Base-by-base conservation (phyloP, 495 filamentous ascomycete genomes). In the Hypoxylon subgilvum region DNA sequence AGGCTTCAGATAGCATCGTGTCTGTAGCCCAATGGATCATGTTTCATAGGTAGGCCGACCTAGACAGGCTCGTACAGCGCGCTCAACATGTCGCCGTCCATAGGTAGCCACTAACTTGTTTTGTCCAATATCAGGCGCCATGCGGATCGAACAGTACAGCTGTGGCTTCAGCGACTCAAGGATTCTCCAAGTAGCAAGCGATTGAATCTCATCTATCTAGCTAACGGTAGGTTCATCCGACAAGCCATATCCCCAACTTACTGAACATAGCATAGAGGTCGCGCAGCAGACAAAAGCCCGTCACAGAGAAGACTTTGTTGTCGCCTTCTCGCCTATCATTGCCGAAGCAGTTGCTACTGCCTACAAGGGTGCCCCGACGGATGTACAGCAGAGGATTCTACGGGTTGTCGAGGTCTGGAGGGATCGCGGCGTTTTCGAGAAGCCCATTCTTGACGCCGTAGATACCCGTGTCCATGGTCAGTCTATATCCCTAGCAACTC, bases 1-100 rank as follows among this genome's bases (percentile, higher is more conserved):
- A 98, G 77, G 91, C 89, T 9, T 92, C 97, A 69, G 94, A 97
- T 63, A 91, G 89, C 75, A 96, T 97, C 65, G 90, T 95, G 39
- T 89, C 90, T 40, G 92, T 95, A 43, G 88, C 92, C 36, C 92
- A 97, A 87, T 99, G 95, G 95, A 89, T 99, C 51, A 91, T 97
- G 88, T 99, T 97, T 71, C 92, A 99, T 75, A 86, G 91, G 92
- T 96, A 88, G 65, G 75, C 40, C 44, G 39, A 41, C 46, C 32
- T 41, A 31, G 42, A 28, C 38, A 46, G 34, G 46, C 43, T 25
- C 49, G 35, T 32, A 41, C 21, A 30, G 19, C 42, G n/a, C n/a
- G n/a, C n/a, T n/a, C 41, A 17, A n/a, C 36, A 30, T 35, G 42
- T 16, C 8, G 22, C 25, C 25, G 7, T 13, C 16, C 22, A 53